phyloP scores from a whole-genome alignment of 495 filamentous ascomycete genomes.

The Daldinia loculata region DNA sequence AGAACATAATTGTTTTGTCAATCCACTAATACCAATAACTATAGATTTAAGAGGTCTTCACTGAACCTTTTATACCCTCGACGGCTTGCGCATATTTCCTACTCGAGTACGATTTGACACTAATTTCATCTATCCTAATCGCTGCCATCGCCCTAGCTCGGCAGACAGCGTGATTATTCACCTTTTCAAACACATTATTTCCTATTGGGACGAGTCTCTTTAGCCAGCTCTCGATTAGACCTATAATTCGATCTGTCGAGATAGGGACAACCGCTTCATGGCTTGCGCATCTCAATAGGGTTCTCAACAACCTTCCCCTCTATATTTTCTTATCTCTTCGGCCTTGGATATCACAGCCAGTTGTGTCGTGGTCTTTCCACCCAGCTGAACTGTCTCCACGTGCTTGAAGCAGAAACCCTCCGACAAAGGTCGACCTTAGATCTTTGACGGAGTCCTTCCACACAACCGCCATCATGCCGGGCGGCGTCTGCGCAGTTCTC shows the following conservation, averaged over 20 bases:
- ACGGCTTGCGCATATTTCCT: conserved; percentile 27
- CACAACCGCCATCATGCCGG: conserved; percentile 60
- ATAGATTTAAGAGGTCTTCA: conserved; percentile 35
- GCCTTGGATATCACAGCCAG: conserved; percentile 49
- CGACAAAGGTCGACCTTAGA: conserved; percentile 33
- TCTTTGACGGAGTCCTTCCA: conserved; percentile 43
- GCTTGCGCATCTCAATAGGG: conserved; percentile 54
- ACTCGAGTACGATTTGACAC: conserved; percentile 8
- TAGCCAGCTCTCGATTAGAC: not conserved
- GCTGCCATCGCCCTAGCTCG: not conserved
- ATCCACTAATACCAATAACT: conserved; percentile 5
- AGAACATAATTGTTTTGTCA: conserved; percentile 12
- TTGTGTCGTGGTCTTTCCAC: conserved; percentile 37
- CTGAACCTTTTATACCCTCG: conserved; percentile 31
- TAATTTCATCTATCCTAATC: conserved; percentile 7
- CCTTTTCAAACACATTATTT: not conserved
- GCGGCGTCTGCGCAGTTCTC: conserved; percentile 93
- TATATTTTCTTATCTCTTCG: conserved; percentile 48
- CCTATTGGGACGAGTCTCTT: conserved; percentile 1
- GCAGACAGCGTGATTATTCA: not conserved
- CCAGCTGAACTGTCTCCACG: conserved; percentile 48
- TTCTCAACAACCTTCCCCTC: conserved; percentile 45
- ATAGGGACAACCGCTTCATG: conserved; percentile 49
- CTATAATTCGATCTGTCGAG: not conserved
- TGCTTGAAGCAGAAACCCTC: conserved; percentile 54